Evolutionary conservation across 805 yeast species (phyloP), one percentile per base, ranked within the genome.

Genomic region (Ogataea naganishii): DNA sequence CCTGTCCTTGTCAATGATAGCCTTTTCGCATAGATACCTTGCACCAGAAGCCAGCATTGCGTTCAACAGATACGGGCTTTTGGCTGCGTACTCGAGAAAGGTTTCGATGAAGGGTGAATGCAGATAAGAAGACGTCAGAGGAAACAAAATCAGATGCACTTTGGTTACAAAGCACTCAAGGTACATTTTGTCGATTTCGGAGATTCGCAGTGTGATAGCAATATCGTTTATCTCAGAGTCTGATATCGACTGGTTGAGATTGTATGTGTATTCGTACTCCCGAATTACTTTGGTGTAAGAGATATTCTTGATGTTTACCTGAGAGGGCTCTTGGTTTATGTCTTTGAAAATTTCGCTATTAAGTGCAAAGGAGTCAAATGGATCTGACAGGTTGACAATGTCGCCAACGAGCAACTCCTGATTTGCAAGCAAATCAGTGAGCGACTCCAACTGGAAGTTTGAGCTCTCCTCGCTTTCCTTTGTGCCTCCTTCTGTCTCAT

Each of bases 31-130:
- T 13, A 50, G 33, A 11, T 67, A 62, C 24, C 75, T 62, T 0
- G 86, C 85, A 5, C 88, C 86, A 21, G 75, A 77, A 0, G 88
- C 82, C 21, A 80, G 46, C 19, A 79, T 67, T 0, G 84, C 83
- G 23, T 80, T 77, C 26, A 79, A 52, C 9, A 80, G 47, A 45
- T 75, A 79, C 0, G 75, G 58, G 39, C 76, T 80, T 15, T 66
- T 60, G 22, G 34, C 28, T 1, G 54, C 48, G 15, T 46, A 48
- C 14, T 35, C 34, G 15, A 52, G 30, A 23, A 52, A 43, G 5
- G 46, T 36, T 6, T 29, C 33, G 10, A 50, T 49, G 26, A 46
- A 46, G 2, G 56, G 49, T 7, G 53, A 49, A 10, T 44, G 36
- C 15, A 50, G 23, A 29, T 47, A 51, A 6, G 52, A 43, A 2